Evolutionary conservation across 768 basidiomycete genomes (phyloP), one percentile per base, ranked within the genome.

Genomic region (Hydnomerulius pinastri): DNA sequence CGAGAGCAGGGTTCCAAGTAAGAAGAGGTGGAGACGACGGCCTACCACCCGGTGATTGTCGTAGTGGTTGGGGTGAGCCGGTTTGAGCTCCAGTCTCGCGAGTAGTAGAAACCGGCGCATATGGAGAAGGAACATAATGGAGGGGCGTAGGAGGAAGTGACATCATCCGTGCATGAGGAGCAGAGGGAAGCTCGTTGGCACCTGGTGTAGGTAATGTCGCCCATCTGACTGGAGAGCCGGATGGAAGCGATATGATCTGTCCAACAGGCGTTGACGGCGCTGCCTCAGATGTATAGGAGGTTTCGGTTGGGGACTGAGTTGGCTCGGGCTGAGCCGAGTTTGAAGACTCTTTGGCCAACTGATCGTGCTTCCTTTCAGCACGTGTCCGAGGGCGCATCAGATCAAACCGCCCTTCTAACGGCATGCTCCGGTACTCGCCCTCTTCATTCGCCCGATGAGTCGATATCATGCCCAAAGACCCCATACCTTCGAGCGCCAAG

Each of bases 401-500:
- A 63, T 96, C 92, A 48, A 95, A 77, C 40, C 94, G 85, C 5
- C 94, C 94, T 50, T 91, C 87, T 18, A 97, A 74, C 13, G 95
- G 95, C 71, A 98, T 69, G 43, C 80, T 86, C 48, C 74, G 77
- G 65, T 97, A 98, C 55, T 83, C 79, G 28, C 90, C 92, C 62
- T 87, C 81, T 6, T 77, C 78, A 12, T 58, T 33, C 23, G 58
- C 45, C 15, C 48, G 56, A 41, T 48, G 39, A 24, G 30, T 20
- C 15, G 46, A 33, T 3, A 55, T 41, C 25, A 39, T 27, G 15
- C 58, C 52, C 17, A 58, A 45, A 1, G 55, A 47, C 30, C 40
- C 56, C 57, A 65, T 68, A 35, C 67, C 68, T 33, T 63, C 69
- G 11, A 70, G 44, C n/a, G 69, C 68, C 12, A 45, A 42, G 37